phyloP scores from a whole-genome alignment of 2,329 filamentous ascomycete species.

The Nothopassalora personata region DNA sequence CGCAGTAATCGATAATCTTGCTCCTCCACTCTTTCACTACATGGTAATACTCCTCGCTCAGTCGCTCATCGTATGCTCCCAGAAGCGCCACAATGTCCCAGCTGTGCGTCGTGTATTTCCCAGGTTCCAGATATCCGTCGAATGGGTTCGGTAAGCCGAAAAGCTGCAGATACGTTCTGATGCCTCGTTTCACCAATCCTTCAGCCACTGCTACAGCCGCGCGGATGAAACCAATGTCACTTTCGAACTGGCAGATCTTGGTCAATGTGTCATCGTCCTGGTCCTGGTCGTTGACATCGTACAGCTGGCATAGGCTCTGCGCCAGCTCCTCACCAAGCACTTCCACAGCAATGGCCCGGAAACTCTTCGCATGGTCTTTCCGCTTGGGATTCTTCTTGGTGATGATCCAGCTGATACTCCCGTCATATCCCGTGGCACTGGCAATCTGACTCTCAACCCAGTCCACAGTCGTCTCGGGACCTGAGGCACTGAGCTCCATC shows the following conservation, averaged over 20 bases:
- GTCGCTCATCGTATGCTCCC: not conserved
- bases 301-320: not conserved
- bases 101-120: not conserved
- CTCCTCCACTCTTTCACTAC: not conserved
- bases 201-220: not conserved
- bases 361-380: not conserved
- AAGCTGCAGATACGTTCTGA: not conserved
- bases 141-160: not conserved
- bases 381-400: not conserved
- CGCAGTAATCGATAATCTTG: not conserved
- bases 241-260: not conserved
- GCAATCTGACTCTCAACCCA: not conserved
- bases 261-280: not conserved
- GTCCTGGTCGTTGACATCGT: not conserved
- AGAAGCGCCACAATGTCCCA: not conserved
- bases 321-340: not conserved
- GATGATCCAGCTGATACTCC: not conserved
- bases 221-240: not conserved
- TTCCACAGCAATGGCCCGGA: not conserved
- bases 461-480: not conserved
- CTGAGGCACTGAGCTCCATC: not conserved
- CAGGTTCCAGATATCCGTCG: not conserved
- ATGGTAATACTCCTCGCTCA: not conserved
- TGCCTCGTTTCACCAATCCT: not conserved
- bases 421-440: not conserved